Evolutionary conservation across 495 filamentous ascomycete species (phyloP), one percentile per base, ranked within the genome.

Genomic region (Hyaloscypha finlandica): DNA sequence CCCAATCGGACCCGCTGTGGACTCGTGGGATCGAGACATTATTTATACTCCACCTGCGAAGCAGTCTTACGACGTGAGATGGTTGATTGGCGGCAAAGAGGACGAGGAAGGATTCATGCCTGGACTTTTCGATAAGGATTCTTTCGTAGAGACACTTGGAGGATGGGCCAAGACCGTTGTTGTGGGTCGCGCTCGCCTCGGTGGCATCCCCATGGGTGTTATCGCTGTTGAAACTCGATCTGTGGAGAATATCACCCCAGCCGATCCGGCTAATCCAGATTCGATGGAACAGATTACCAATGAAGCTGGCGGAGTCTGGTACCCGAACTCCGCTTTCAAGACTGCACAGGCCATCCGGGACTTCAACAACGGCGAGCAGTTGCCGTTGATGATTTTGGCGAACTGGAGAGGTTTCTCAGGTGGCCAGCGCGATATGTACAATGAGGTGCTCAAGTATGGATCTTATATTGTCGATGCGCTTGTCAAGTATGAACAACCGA

Each of bases 371-470:
- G 95, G 95, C 76, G 95, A 99, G 80, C 95, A 98, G 83, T 86
- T 99, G 68, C 95, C 95, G 54, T 83, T 99, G 66, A 97, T 99
- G 93, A 98, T 99, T 79, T 86, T 99, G 57, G 95, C 95, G 78
- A 99, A 99, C 85, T 99, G 95, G 95, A 86, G 95, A 85, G 95
- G 95, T 81, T 99, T 99, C 91, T 97, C 95, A 64, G 95, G 95
- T 83, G 95, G 95, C 60, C 95, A 99, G 81, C 92, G 93, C 73
- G 95, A 99, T 78, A 99, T 99, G 95, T 99, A 97, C 88, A 97
- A 97, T 81, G 95, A 99, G 79, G 96, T 99, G 9, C 88, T 99
- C 77, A 99, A 99, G 84, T 99, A 99, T 76, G 95, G 95, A 71
- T 96, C 93, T 16, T 97, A 94, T 85, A 99, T 99, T 73, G 95